These are phyloP conservation scores for Melampsora medusae DNA, from an alignment of 1,284 basidiomycete species.

Conservation along the genomic window DNA sequence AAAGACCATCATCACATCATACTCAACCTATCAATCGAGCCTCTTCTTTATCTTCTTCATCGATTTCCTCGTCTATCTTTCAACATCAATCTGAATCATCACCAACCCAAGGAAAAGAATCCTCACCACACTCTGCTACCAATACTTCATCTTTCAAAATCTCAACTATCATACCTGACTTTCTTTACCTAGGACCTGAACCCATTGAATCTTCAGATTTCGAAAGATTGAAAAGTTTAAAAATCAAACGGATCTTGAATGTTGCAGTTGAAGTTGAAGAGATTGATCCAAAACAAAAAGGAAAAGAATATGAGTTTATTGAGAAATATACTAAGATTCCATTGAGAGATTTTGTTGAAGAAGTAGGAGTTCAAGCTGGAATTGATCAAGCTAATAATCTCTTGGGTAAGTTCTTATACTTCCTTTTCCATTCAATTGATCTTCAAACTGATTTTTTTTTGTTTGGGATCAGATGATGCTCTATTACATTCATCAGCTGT, in stretches of 20 bases:
- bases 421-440: constrained; percentile 3
- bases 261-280: constrained; percentile 86
- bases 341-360: constrained; percentile 92
- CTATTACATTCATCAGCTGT: constrained; percentile 79
- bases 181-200: constrained; percentile 87
- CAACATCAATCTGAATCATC: constrained; percentile 2
- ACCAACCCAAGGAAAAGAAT: not conserved
- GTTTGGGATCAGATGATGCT: constrained; percentile 70
- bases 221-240: constrained; percentile 68
- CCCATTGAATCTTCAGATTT: constrained; percentile 72
- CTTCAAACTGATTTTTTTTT: not conserved
- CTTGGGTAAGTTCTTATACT: constrained; percentile 64
- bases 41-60: not conserved
- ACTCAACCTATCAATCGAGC: not conserved
- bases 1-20: not conserved
- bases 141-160: constrained; percentile 62
- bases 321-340: constrained; percentile 80
- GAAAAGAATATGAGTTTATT: constrained; percentile 54
- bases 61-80: not conserved
- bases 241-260: constrained; percentile 83
- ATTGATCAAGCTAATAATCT: constrained; percentile 80
- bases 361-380: constrained; percentile 78
- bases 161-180: constrained; percentile 82
- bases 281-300: constrained; percentile 65
- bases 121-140: too few species aligned